A percentile compares a stretch with the other conserved stretches of the same genome.
phyloP scores from a whole-genome alignment of 352 stramenopile genomes.

The Globisporangium ultimum region DNA sequence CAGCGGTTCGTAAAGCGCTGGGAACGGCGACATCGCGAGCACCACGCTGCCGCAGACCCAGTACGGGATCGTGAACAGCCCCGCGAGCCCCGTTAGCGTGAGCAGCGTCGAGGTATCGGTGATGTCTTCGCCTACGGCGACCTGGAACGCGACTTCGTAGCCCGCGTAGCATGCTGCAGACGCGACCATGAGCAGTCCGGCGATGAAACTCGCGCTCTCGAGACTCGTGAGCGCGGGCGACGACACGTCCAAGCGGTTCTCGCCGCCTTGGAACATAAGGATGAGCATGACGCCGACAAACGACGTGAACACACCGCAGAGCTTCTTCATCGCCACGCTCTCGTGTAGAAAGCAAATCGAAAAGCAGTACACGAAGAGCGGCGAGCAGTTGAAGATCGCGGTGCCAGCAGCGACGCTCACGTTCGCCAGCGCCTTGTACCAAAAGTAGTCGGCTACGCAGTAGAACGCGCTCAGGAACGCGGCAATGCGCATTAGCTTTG shows the following conservation, averaged over 20 bases:
- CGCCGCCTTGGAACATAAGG: slow-evolving; percentile 36
- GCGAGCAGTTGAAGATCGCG: slow-evolving; percentile 58
- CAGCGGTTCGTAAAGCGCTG: slow-evolving; percentile 41
- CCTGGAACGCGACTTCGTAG: slow-evolving; percentile 45
- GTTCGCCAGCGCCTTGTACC: slow-evolving; percentile 42
- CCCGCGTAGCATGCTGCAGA: slow-evolving; percentile 41
- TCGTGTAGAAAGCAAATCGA: slow-evolving; percentile 58
- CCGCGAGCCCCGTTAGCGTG: slow-evolving; percentile 40
- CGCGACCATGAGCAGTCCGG: slow-evolving; percentile 41
- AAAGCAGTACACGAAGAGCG: slow-evolving; percentile 69
- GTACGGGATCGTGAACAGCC: slow-evolving; percentile 39
- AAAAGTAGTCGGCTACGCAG: slow-evolving; percentile 58
- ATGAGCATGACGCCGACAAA: slow-evolving; percentile 46
- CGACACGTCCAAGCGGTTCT: slow-evolving; percentile 18
- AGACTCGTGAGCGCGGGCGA: slow-evolving; percentile 8
- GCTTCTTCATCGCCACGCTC: slow-evolving; percentile 28
- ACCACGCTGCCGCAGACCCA: slow-evolving; percentile 43
- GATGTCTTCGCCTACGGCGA: slow-evolving; percentile 33
- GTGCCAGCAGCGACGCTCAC: slow-evolving; percentile 45
- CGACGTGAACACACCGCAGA: slow-evolving; percentile 37
- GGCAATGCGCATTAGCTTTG: slow-evolving; percentile 28
- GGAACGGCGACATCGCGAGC: slow-evolving; percentile 33
- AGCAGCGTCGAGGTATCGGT: slow-evolving; percentile 51
- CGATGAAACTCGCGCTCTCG: slow-evolving; percentile 28
- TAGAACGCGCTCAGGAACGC: slow-evolving; percentile 43